phyloP scores from a whole-genome alignment of 306 rosid genomes.

The Leucaena leucocephala region DNA sequence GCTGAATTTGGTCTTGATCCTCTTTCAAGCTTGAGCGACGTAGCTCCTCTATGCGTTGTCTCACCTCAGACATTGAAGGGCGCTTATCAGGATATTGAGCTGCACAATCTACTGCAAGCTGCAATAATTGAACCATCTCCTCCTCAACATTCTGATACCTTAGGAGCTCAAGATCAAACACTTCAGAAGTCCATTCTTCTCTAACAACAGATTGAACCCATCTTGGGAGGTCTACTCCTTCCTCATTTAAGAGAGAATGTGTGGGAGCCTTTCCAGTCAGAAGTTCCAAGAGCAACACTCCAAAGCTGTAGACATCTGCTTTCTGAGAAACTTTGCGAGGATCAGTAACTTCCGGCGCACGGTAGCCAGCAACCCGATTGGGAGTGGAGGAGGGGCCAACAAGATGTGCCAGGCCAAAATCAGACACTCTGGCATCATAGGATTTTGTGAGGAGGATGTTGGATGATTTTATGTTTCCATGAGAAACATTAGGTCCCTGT shows the following conservation, averaged over 20 bases:
- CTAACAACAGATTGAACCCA: slow-evolving; percentile 75
- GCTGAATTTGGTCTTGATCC: slow-evolving; percentile 47
- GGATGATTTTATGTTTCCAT: slow-evolving; percentile 73
- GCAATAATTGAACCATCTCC: slow-evolving; percentile 68
- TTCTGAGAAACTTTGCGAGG: slow-evolving; percentile 66
- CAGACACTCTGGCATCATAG: slow-evolving; percentile 65
- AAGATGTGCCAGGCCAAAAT: slow-evolving; percentile 68
- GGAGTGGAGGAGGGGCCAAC: slow-evolving; percentile 71
- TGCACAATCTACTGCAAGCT: slow-evolving; percentile 70
- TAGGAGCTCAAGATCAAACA: slow-evolving; percentile 63
- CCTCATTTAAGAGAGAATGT: slow-evolving; percentile 61
- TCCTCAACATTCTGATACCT: slow-evolving; percentile 63
- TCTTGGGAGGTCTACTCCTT: slow-evolving; percentile 75
- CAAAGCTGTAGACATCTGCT: slow-evolving; percentile 74
- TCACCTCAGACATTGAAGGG: slow-evolving; percentile 63
- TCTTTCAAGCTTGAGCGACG: slow-evolving; percentile 44
- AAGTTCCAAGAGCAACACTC: slow-evolving; percentile 68
- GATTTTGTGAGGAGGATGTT: slow-evolving; percentile 64
- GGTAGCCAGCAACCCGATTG: slow-evolving; percentile 64
- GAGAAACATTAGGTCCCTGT: slow-evolving; percentile 59
- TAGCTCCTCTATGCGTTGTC: slow-evolving; percentile 53
- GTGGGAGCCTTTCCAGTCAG: slow-evolving; percentile 75
- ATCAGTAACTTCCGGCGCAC: slow-evolving; percentile 73
- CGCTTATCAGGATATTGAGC: slow-evolving; percentile 64
- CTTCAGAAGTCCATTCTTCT: slow-evolving; percentile 72